Percentiles rank a stretch among this genome's conserved stretches.
These are phyloP conservation scores for Orbilia ellipsospora DNA, from an alignment of 2,329 filamentous ascomycete genomes.

Conservation along the genomic window DNA sequence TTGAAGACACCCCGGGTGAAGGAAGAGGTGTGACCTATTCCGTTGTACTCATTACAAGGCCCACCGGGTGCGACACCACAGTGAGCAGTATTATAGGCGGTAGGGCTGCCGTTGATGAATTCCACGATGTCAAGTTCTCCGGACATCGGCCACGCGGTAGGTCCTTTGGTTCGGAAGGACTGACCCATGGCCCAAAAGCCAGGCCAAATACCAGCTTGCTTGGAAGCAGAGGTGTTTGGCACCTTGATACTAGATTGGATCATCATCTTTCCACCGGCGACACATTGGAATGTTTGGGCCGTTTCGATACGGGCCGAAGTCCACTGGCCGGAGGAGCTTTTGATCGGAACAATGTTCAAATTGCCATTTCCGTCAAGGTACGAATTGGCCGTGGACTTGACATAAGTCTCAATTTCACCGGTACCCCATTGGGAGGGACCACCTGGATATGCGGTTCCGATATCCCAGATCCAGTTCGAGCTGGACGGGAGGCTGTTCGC, in stretches of 20 bases:
- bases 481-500: slow-evolving; percentile 61
- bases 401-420: slow-evolving; percentile 66
- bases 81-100: slow-evolving; percentile 63
- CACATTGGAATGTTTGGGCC: slow-evolving; percentile 60
- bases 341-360: slow-evolving; percentile 63
- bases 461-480: slow-evolving; percentile 64
- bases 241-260: slow-evolving; percentile 64
- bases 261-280: slow-evolving; percentile 61
- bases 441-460: slow-evolving; percentile 66
- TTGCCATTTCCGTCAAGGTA: slow-evolving; percentile 62
- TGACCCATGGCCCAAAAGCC: slow-evolving; percentile 66
- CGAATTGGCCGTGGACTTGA: slow-evolving; percentile 63
- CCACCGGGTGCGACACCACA: slow-evolving; percentile 64
- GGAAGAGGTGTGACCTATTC: slow-evolving; percentile 58
- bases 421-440: slow-evolving; percentile 67
- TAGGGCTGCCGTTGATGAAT: slow-evolving; percentile 62
- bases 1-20: slow-evolving; percentile 61
- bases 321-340: slow-evolving; percentile 61
- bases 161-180: slow-evolving; percentile 62
- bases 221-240: neutral
- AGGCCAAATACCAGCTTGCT: slow-evolving; percentile 62
- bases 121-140: slow-evolving; percentile 67
- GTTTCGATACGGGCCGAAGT: slow-evolving; percentile 66
- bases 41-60: slow-evolving; percentile 64
- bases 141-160: slow-evolving; percentile 63